Evolutionary conservation across 306 rosid species (phyloP).

Genomic region (Ormosia emarginata): DNA sequence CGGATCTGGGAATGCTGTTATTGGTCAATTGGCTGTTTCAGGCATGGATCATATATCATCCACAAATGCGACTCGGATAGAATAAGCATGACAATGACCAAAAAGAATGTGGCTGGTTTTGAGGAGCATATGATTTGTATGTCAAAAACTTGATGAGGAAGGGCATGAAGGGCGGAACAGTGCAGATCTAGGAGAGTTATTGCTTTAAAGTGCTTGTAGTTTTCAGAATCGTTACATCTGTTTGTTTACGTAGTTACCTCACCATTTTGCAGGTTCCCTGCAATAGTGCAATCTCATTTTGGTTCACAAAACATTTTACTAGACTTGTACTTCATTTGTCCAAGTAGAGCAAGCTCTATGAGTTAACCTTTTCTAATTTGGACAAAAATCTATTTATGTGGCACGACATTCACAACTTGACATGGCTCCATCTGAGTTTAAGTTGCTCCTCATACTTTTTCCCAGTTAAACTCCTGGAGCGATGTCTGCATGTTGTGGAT

Average conservation of each 20-base stretch:
- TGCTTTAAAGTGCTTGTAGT: background rate
- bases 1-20: slow-evolving; percentile 13
- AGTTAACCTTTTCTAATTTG: background rate
- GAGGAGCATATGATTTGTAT: background rate
- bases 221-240: background rate
- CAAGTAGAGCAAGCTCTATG: background rate
- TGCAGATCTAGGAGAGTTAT: slow-evolving; percentile 15
- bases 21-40: background rate
- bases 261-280: slow-evolving; percentile 5
- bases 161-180: background rate
- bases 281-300: background rate
- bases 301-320: background rate
- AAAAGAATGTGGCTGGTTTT: slow-evolving; percentile 2
- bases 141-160: background rate
- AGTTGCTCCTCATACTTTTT: background rate
- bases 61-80: slow-evolving; percentile 14
- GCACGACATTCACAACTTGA: background rate
- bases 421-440: slow-evolving; percentile 1
- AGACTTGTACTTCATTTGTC: background rate
- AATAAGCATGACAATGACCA: slow-evolving; percentile 1
- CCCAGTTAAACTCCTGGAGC: background rate
- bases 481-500: background rate
- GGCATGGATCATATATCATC: background rate
- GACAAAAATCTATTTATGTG: background rate
- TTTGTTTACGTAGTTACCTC: background rate